These are phyloP conservation scores for Boechera stricta DNA, from an alignment of 345 rosid species.

Conservation along the genomic window DNA sequence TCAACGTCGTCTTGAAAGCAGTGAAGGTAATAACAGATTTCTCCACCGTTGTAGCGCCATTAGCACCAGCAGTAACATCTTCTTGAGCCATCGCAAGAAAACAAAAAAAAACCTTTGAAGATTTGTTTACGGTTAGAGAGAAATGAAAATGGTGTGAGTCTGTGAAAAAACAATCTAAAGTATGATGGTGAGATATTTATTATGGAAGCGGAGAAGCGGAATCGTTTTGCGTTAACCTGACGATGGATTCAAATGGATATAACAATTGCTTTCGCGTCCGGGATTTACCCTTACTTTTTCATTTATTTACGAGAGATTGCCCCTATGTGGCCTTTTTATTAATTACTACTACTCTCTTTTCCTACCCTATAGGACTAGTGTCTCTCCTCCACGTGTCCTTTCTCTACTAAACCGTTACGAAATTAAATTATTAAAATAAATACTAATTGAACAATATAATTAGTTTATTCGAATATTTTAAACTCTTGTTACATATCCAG, in stretches of 20 bases:
- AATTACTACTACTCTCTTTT: neutral
- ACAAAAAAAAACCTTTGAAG: neutral
- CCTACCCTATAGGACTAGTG: conserved; percentile 25
- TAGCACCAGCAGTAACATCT: conserved; percentile 47
- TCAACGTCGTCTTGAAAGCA: conserved; percentile 66
- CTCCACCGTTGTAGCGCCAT: conserved; percentile 57
- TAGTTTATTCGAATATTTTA: no score
- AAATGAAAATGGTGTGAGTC: conserved; percentile 23
- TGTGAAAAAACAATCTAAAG: neutral
- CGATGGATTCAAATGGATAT: conserved; percentile 45
- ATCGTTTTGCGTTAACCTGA: conserved; percentile 47
- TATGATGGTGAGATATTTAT: conserved; percentile 38
- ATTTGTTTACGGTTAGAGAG: conserved; percentile 6
- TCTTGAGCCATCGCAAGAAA: conserved; percentile 57
- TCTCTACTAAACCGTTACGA: neutral
- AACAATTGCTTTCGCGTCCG: conserved; percentile 15
- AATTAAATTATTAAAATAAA: neutral
- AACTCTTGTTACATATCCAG: no score
- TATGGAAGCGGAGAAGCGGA: conserved; percentile 67
- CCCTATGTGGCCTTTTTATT: neutral
- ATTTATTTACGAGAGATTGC: conserved; percentile 48
- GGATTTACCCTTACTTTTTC: conserved; percentile 27
- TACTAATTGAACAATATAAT: no score
- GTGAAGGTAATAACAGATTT: conserved; percentile 53
- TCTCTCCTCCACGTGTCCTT: conserved; percentile 21